Evolutionary conservation across 192 early-diverging fungal species (phyloP).

Genomic region (Funneliformis geosporum): DNA sequence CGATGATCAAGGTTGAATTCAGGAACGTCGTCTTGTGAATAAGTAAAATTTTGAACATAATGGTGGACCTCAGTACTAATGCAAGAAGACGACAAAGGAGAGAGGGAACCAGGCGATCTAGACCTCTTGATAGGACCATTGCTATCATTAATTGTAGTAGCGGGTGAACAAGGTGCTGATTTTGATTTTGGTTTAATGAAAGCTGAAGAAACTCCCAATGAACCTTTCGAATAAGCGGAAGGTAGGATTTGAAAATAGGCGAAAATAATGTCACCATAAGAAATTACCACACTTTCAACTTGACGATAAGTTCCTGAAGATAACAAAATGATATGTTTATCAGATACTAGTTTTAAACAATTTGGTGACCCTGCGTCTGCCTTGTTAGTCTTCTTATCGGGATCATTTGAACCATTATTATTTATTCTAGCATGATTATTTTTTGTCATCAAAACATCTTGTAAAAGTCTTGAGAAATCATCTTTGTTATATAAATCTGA

Average conservation of each 20-base stretch:
- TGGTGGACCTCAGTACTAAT: neutral
- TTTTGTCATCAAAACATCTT: neutral
- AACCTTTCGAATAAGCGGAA: neutral
- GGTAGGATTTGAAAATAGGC: slow-evolving; percentile 44
- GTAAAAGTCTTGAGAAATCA: slow-evolving; percentile 26
- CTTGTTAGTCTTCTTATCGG: neutral
- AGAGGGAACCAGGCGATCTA: slow-evolving; percentile 23
- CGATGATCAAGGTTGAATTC: neutral
- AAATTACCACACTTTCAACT: slow-evolving; percentile 47
- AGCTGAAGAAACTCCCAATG: neutral
- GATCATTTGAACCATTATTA: neutral
- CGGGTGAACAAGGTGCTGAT: slow-evolving; percentile 32
- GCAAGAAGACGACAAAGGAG: neutral
- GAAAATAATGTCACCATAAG: slow-evolving; percentile 48
- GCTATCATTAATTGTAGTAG: neutral
- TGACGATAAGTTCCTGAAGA: slow-evolving; percentile 34
- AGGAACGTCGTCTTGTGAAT: neutral
- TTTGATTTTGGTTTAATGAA: neutral
- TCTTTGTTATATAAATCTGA: neutral
- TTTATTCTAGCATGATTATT: neutral
- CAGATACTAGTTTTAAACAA: neutral
- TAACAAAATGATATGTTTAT: neutral
- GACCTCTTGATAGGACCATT: neutral
- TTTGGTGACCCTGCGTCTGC: neutral
- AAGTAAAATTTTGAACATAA: neutral